Evolutionary conservation across 75 land plant genomes (phyloP), one percentile per base, ranked within the genome.

Genomic region (Picea glauca): DNA sequence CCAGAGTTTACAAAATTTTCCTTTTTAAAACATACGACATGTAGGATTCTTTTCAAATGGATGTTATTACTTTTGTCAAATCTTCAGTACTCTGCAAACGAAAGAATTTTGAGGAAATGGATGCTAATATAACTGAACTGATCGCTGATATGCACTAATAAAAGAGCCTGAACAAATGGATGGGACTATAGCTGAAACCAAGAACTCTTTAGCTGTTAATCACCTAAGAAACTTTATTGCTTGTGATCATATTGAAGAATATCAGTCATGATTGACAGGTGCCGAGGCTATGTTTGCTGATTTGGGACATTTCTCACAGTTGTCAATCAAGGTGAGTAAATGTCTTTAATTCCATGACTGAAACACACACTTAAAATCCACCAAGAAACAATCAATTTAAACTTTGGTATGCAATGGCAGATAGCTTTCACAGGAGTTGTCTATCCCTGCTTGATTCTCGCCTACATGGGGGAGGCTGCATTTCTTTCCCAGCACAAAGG

Each of bases 401-500:
- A 2, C 11, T 32, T 61, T 62, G 14, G 20, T 30, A 26, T 83
- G 56, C 6, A 17, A 20, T 54, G 76, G 83, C 83, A 89, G 91
- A 75, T 89, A 65, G 91, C 91, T 65, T 89, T 89, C 77, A 80
- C 86, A 46, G 87, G 62, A 33, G 78, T 88, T n/a, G 87, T 89
- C 35, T 89, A 89, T 75, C 91, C 90, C 13, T 83, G 90, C 20
- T 76, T 89, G 73, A 81, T 89, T 82, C 73, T 86, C 8, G 90
- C 89, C 8, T 90, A 87, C 70, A 87, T 90, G 91, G 95, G 95
- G 17, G 93, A 93, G 85, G 95, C 95, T 50, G 95, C 95, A 77
- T 93, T 85, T 84, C 83, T 93, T 62, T 91, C 93, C 15, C 82
- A 80, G 78, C 86, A 93, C 84, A 76, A 85, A 72, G 76, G 21